Evolutionary conservation across 2,329 filamentous ascomycete genomes (phyloP).

Genomic region (Fusarium brevicatenulatum): DNA sequence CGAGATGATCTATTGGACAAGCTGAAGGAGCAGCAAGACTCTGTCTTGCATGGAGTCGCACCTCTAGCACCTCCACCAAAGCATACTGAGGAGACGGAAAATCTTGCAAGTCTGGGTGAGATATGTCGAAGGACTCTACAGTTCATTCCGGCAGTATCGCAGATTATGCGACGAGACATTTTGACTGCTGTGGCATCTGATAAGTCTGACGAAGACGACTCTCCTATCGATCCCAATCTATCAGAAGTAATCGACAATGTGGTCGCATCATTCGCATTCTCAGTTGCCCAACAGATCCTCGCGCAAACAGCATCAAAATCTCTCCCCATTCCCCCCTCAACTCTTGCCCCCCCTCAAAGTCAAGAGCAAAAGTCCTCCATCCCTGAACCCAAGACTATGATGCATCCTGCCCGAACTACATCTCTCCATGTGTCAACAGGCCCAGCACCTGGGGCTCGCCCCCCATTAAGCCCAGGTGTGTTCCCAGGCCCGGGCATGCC

Average conservation of each 20-base stretch:
- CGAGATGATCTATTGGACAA: conserved; percentile 70
- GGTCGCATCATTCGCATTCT: conserved; percentile 81
- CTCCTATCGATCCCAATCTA: conserved; percentile 50
- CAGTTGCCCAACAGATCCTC: conserved; percentile 79
- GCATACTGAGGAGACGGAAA: conserved; percentile 72
- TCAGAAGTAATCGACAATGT: conserved; percentile 75
- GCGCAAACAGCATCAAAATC: conserved; percentile 77
- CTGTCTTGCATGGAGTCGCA: conserved; percentile 66
- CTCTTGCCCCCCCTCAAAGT: conserved; percentile 56
- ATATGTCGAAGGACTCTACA: conserved; percentile 84
- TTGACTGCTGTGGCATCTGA: conserved; percentile 65
- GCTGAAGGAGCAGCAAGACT: conserved; percentile 70
- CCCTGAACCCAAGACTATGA: conserved; percentile 75
- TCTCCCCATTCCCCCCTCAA: conserved; percentile 72
- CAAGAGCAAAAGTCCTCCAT: conserved; percentile 71
- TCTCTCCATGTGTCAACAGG: conserved; percentile 63
- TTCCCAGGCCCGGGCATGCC: conserved; percentile 62
- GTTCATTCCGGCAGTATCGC: conserved; percentile 83
- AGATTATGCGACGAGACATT: conserved; percentile 83
- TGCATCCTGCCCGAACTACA: conserved; percentile 73
- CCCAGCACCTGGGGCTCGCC: conserved; percentile 49
- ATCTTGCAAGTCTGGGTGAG: conserved; percentile 83
- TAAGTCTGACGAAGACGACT: conserved; percentile 49
- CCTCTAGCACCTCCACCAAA: conserved; percentile 60
- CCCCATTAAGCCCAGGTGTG: conserved; percentile 60